Conservation (phyloP, 208 protist species). For the Herpetomonas samuelpessoai region DNA sequence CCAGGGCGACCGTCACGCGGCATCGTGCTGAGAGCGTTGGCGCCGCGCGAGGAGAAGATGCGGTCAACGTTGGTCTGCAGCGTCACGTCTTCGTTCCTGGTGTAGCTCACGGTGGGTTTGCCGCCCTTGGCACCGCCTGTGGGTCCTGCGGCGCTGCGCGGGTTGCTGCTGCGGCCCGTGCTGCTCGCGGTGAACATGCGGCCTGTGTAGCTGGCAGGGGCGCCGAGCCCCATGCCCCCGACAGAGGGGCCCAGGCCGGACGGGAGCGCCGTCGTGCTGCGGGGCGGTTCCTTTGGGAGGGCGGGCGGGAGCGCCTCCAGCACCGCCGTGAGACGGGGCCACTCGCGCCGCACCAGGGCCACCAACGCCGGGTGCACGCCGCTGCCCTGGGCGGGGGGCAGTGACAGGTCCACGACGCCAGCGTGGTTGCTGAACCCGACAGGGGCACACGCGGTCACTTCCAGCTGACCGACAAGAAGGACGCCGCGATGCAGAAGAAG, state of each 20-base stretch:
- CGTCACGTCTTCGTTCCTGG: slow-evolving; percentile 41
- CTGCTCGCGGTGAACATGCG: not conserved
- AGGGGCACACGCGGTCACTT: slow-evolving; percentile 19
- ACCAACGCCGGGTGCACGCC: slow-evolving; percentile 19
- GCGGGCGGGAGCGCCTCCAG: slow-evolving; percentile 28
- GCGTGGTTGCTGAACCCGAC: not conserved
- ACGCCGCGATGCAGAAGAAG: slow-evolving; percentile 46
- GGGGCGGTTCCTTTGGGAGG: slow-evolving; percentile 5
- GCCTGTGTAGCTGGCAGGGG: not conserved
- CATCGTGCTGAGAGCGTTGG: slow-evolving; percentile 32
- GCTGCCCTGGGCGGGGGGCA: slow-evolving; percentile 15
- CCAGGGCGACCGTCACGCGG: slow-evolving; percentile 31
- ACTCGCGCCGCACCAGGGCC: slow-evolving; percentile 34
- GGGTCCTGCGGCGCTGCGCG: slow-evolving; percentile 7
- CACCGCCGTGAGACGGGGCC: slow-evolving; percentile 29
- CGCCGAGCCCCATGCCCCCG: not conserved
- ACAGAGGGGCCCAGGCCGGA: not conserved
- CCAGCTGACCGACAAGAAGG: slow-evolving; percentile 57
- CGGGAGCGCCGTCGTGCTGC: not conserved
- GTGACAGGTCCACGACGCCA: slow-evolving; percentile 14
- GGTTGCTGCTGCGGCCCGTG: not conserved
- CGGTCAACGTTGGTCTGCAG: slow-evolving; percentile 69
- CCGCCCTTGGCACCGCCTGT: slow-evolving; percentile 7
- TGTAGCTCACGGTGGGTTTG: slow-evolving; percentile 29
- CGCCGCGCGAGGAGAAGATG: slow-evolving; percentile 56